Conservation (phyloP, 2,329 filamentous ascomycete species). For the Coniochaeta sp. region DNA sequence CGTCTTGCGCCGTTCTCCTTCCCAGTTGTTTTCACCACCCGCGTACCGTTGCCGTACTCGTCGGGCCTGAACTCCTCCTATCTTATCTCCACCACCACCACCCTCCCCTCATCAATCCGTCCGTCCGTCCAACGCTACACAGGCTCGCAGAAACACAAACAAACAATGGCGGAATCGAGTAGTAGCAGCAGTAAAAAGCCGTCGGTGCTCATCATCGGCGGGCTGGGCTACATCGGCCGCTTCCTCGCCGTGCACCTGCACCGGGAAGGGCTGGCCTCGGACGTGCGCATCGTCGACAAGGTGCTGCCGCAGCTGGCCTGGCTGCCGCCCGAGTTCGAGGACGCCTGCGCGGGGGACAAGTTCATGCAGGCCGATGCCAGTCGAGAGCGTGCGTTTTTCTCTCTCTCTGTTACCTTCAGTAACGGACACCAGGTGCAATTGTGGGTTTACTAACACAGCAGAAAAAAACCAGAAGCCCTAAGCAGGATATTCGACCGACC, state of each 20-base stretch:
- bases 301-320: conserved; percentile 90
- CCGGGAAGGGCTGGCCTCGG: conserved; percentile 80
- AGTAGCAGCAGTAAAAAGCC: conserved; percentile 56
- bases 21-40: too few species aligned
- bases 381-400: conserved; percentile 59
- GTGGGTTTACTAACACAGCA: not conserved
- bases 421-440: too few species aligned
- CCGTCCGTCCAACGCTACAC: not conserved
- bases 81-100: too few species aligned
- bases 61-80: too few species aligned
- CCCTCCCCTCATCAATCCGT: not conserved
- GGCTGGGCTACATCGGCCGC: conserved; percentile 85
- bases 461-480: conserved; percentile 71
- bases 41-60: too few species aligned
- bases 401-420: conserved; percentile 2
- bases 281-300: conserved; percentile 91
- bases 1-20: too few species aligned
- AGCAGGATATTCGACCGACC: conserved; percentile 81
- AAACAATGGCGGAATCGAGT: conserved; percentile 43
- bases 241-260: conserved; percentile 89
- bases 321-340: conserved; percentile 84
- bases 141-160: conserved; percentile 1
- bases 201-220: conserved; percentile 72
- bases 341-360: conserved; percentile 77
- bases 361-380: conserved; percentile 97